Base-by-base conservation (phyloP, 2,329 filamentous ascomycete genomes). In the Chrysosporium queenslandicum region DNA sequence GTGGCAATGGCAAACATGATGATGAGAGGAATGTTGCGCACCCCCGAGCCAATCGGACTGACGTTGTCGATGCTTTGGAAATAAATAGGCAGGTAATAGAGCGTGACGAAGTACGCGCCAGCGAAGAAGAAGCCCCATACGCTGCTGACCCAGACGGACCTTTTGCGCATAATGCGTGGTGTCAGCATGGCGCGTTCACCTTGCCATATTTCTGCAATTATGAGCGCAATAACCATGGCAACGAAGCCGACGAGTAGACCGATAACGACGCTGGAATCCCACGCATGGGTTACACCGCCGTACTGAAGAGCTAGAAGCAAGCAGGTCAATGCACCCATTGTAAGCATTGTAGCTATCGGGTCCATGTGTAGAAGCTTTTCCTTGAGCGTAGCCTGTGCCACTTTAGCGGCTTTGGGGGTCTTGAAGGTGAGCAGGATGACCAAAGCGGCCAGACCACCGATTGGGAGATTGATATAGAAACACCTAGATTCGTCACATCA, bases 221-320 rank as follows among this genome's bases (percentile, higher is more conserved):
- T 47, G 50, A 74, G 71, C 2, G 70, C 67, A 4, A 72, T 66
- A 1, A 70, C 68, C 4, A 77, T 64, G 4, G 77, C 69, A n/a
- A 72, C 70, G 54, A 75, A 76, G 2, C 78, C 65, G 1, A 75
- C 68, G n/a, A 79, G 70, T 9, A 78, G 64, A 0, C 68, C 70
- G 43, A 77, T 72, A 46, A 77, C 68, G 4, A 66, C 68, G n/a
- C 62, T 63, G 54, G 66, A 68, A 23, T 60, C 63, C 75, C 75
- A 78, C 1, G 67, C 39, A 25, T 73, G 68, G n/a, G 62, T 69
- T 9, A 66, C 68, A 2, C 72, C 69, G 9, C 72, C 72, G 63
- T 67, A 72, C 48, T 76, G 69, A n/a, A 78, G 61, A 0, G 74
- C 75, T 1, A 78, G 64, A 53, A 78, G 65, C 9, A 74, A 58